Base-by-base conservation (phyloP, 352 stramenopile species). In the Pythium insidiosum region DNA sequence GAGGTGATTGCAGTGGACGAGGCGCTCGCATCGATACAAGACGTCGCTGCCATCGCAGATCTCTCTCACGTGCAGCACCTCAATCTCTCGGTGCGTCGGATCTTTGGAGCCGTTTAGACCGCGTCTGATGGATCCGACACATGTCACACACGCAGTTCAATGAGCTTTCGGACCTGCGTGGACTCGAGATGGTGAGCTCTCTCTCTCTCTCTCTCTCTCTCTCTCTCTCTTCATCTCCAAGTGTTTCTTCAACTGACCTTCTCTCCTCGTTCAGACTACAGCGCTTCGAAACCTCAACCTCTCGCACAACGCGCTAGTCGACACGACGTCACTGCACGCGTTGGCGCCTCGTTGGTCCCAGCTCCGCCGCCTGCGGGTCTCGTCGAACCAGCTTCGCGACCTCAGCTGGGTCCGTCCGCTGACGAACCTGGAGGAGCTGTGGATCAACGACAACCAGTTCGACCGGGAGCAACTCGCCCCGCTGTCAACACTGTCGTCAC, bases 1-100 rank as follows among this genome's bases (percentile, higher is more conserved):
- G 73, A 84, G 26, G 41, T 83, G 12, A 66, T 89, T 39, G 68
- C 55, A 19, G 67, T 73, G 37, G 58, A 86, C 41, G 77, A 89
- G 31, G 47, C 63, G 38, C 44, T 89, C 16, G 45, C 52, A 25
- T 63, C 41, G 37, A n/a, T n/a, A n/a, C 49, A 73, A 0, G 49
- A 47, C 0, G 48, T 64, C 26, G 25, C 73, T 9, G 50, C 34
- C n/a, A 22, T 30, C 4, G 41, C 42, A 5, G 12, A 12, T 12
- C 43, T 78, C 10, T 22, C 28, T 2, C 41, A 46, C 4, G 50
- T 48, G 10, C 68, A 80, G 43, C 68, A 86, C 31, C 43, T 88
- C 22, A 89, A 82, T 46, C 56, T 88, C 36, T 52, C 68, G 53
- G 77, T 87, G 40, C 15, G 68, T 64, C 28, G 9, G 21, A 2